Evolutionary conservation across 331 rosid genomes (phyloP).

Genomic region (Malus hybrid): DNA sequence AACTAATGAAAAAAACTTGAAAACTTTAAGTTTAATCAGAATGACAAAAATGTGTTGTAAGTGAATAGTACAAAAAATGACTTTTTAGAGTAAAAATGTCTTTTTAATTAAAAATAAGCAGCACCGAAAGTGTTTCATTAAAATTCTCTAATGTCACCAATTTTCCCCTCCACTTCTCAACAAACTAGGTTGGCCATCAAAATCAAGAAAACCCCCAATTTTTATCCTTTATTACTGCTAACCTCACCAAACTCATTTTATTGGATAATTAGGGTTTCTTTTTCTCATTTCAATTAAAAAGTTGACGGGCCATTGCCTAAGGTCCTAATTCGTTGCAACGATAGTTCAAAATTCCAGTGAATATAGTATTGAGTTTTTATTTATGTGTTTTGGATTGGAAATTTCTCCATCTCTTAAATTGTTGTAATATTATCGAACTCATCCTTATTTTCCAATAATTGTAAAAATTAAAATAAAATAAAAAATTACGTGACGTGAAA

Average conservation of each 20-base stretch:
- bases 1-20: too few species aligned
- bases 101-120: too few species aligned
- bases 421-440: too few species aligned
- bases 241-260: slow-evolving; percentile 18
- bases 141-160: background rate
- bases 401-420: rapidly evolving
- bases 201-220: slow-evolving; percentile 17
- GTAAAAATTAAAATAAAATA: too few species aligned
- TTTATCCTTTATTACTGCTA: slow-evolving; percentile 19
- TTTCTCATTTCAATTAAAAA: background rate
- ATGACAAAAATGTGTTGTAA: too few species aligned
- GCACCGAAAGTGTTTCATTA: too few species aligned
- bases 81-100: too few species aligned
- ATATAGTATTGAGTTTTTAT: too few species aligned
- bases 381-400: rapidly evolving
- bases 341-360: too few species aligned
- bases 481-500: too few species aligned
- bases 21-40: too few species aligned
- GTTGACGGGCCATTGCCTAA: background rate
- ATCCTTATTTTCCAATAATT: rapidly evolving
- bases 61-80: too few species aligned
- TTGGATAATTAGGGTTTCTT: slow-evolving; percentile 14
- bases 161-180: background rate
- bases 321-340: background rate
- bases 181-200: slow-evolving; percentile 23